phyloP scores from a whole-genome alignment of 2,329 filamentous ascomycete genomes.

The Atkinsonella hypoxylon region DNA sequence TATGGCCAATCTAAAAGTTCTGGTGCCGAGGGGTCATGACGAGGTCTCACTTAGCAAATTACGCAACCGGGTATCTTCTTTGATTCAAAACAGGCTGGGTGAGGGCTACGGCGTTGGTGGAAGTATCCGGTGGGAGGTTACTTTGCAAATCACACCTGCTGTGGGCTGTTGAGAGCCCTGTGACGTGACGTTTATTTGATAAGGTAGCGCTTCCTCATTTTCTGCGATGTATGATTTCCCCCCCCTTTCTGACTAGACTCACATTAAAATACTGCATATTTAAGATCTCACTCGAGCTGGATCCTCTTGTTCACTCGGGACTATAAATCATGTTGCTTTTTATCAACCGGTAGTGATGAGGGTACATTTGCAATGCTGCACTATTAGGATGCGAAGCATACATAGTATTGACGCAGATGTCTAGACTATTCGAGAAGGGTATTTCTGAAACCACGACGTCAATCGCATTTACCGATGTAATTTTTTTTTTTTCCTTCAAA shows the following conservation, averaged over 20 bases:
- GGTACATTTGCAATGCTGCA: no score
- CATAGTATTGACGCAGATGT: background rate
- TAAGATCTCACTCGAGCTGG: background rate
- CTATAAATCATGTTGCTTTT: background rate
- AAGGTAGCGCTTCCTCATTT: background rate
- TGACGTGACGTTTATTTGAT: background rate
- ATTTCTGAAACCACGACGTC: background rate
- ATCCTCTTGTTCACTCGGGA: background rate
- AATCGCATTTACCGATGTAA: background rate
- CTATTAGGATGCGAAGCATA: no score
- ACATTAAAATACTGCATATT: background rate
- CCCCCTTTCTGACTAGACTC: background rate
- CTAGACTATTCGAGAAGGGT: background rate
- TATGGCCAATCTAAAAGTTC: conserved; percentile 85
- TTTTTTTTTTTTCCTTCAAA: no score
- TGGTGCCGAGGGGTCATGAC: conserved; percentile 50
- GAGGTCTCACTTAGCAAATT: conserved; percentile 63
- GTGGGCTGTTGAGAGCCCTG: conserved; percentile 10
- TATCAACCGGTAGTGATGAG: no score
- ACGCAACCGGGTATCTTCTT: conserved; percentile 60
- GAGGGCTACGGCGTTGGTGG: conserved; percentile 75
- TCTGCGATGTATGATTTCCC: background rate
- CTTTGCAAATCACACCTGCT: conserved; percentile 56
- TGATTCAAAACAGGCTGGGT: conserved; percentile 77
- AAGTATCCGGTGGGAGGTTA: conserved; percentile 85